Conservation (phyloP, 306 rosid species). For the Lupinus albus region DNA sequence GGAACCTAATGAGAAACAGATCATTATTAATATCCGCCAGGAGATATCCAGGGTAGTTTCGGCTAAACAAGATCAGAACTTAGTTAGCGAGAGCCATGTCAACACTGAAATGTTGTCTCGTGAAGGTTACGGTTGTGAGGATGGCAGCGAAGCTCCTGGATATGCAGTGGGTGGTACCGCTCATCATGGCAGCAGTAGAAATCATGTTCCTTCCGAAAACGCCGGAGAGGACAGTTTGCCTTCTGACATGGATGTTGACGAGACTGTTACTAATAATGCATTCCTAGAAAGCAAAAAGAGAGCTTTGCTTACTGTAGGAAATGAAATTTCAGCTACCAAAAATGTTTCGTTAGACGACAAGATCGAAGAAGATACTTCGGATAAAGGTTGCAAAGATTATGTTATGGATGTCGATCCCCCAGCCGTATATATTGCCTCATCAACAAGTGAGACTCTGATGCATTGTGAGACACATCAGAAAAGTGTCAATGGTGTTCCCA, state of each 20-base stretch:
- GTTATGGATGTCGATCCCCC: slow-evolving; percentile 48
- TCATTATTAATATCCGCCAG: slow-evolving; percentile 31
- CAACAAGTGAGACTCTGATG: slow-evolving; percentile 41
- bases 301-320: slow-evolving; percentile 34
- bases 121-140: slow-evolving; percentile 42
- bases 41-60: slow-evolving; percentile 35
- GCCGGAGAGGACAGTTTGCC: slow-evolving; percentile 46
- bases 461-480: slow-evolving; percentile 47
- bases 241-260: slow-evolving; percentile 68
- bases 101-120: slow-evolving; percentile 17
- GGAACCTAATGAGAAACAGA: slow-evolving; percentile 40
- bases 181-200: slow-evolving; percentile 27
- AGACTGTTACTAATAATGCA: slow-evolving; percentile 45
- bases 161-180: slow-evolving; percentile 14
- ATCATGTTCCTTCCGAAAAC: slow-evolving; percentile 35
- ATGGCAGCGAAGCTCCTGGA: slow-evolving; percentile 36
- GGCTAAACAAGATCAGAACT: slow-evolving; percentile 26
- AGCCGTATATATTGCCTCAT: slow-evolving; percentile 38
- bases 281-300: slow-evolving; percentile 29
- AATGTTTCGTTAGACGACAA: slow-evolving; percentile 28
- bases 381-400: slow-evolving; percentile 37
- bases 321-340: slow-evolving; percentile 44
- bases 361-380: slow-evolving; percentile 31
- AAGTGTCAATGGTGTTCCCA: slow-evolving; percentile 42
- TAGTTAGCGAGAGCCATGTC: slow-evolving; percentile 24